phyloP scores from a whole-genome alignment of 495 filamentous ascomycete species.

The Durotheca rogersii region DNA sequence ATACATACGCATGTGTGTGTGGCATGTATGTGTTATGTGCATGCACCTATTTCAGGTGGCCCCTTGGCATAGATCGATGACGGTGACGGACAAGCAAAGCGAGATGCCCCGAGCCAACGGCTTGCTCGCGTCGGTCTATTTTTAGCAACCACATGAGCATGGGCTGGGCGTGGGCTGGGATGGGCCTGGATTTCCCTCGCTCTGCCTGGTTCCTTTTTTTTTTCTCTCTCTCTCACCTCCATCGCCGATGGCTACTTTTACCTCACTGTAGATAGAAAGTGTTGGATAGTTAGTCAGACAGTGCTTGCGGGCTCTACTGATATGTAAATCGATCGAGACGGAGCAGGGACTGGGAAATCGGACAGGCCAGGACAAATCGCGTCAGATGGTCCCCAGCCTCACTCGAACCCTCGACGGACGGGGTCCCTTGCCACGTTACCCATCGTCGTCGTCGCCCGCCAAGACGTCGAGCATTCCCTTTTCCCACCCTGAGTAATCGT shows the following conservation, averaged over 20 bases:
- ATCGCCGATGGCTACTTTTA: slow-evolving; percentile 20
- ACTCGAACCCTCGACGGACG: slow-evolving; percentile 12
- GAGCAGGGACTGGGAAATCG: too few relatives aligned
- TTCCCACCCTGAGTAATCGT: slow-evolving; percentile 34
- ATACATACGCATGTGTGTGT: too few relatives aligned
- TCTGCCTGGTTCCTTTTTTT: slow-evolving; percentile 1
- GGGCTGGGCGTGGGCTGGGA: slow-evolving; percentile 3
- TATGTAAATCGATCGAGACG: too few relatives aligned
- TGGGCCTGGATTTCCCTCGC: not conserved
- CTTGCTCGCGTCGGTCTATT: slow-evolving; percentile 15
- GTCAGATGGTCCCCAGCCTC: too few relatives aligned
- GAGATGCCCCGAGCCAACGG: slow-evolving; percentile 30
- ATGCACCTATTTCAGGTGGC: slow-evolving; percentile 25
- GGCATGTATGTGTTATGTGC: too few relatives aligned
- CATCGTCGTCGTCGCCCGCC: slow-evolving; percentile 32
- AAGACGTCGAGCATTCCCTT: slow-evolving; percentile 38
- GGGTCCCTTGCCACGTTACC: slow-evolving; percentile 24
- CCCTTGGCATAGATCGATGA: slow-evolving; percentile 16
- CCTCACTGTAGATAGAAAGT: slow-evolving; percentile 22
- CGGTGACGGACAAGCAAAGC: slow-evolving; percentile 2
- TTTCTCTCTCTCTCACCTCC: slow-evolving; percentile 17
- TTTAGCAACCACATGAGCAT: slow-evolving; percentile 26
- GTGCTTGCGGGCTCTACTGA: too few relatives aligned
- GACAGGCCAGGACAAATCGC: too few relatives aligned
- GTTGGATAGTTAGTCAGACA: too few relatives aligned